Evolutionary conservation across 495 filamentous ascomycete species (phyloP).

Genomic region (Aspergillus nanangensis): DNA sequence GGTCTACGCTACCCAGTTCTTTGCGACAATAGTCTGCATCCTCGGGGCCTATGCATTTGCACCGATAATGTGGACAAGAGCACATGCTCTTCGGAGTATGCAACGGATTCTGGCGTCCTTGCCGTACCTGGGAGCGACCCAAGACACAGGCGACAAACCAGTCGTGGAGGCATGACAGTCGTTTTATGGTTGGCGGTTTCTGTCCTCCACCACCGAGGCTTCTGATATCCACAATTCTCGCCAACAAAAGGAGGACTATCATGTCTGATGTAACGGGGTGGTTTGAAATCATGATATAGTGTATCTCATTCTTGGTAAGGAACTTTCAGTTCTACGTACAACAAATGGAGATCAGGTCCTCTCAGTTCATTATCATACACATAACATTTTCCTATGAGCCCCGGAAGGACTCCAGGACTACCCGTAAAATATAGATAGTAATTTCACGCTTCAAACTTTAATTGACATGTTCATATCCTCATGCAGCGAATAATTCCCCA

Average conservation of each 20-base stretch:
- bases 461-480: background rate
- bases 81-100: background rate
- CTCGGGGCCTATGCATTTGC: constrained; percentile 47
- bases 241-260: background rate
- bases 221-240: too few species aligned
- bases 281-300: background rate
- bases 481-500: background rate
- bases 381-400: background rate
- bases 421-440: background rate
- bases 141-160: background rate
- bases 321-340: background rate
- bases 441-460: background rate
- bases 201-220: too few species aligned
- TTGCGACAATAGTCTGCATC: constrained; percentile 58
- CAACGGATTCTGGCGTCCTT: background rate
- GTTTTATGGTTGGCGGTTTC: background rate
- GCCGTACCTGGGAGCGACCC: constrained; percentile 10
- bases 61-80: constrained; percentile 48
- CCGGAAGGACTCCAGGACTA: background rate
- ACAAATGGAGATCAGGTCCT: background rate
- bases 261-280: background rate
- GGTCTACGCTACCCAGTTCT: constrained; percentile 55
- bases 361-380: background rate
- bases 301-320: background rate
- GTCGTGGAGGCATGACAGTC: background rate